These are phyloP conservation scores for Chaetomiaceae sp. DNA, from an alignment of 2,329 filamentous ascomycete species.

Conservation along the genomic window DNA sequence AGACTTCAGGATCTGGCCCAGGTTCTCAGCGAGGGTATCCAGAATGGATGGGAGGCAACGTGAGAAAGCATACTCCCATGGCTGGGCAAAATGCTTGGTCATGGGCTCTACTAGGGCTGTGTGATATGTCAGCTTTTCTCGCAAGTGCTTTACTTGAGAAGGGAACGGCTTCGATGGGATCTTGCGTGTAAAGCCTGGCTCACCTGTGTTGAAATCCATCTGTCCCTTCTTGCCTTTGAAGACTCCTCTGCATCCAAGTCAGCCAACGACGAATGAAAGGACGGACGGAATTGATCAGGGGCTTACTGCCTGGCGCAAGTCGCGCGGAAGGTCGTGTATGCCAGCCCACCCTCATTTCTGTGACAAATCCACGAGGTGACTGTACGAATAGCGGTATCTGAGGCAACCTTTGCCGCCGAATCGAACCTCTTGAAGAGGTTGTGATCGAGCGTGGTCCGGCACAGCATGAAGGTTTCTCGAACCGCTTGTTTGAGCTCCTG, in stretches of 20 bases:
- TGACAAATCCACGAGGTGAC: slow-evolving; percentile 29
- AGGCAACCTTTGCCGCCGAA: background rate
- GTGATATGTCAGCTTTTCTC: background rate
- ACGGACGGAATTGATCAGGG: slow-evolving; percentile 29
- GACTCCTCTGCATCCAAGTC: slow-evolving; percentile 35
- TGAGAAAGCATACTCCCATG: slow-evolving; percentile 31
- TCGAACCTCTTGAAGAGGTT: slow-evolving; percentile 6
- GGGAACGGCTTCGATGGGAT: background rate
- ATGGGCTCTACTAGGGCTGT: slow-evolving; percentile 17
- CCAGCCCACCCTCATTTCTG: slow-evolving; percentile 16
- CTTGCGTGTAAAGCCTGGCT: background rate
- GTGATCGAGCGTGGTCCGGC: background rate
- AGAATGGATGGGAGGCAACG: slow-evolving; percentile 23
- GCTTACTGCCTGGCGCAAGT: slow-evolving; percentile 47
- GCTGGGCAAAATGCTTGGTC: slow-evolving; percentile 12
- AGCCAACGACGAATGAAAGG: slow-evolving; percentile 36
- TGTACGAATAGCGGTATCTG: slow-evolving; percentile 24
- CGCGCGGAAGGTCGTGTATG: slow-evolving; percentile 26
- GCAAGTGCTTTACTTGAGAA: too few relatives aligned
- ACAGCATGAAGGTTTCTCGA: background rate
- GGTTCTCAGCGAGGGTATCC: slow-evolving; percentile 17
- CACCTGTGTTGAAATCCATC: slow-evolving; percentile 20
- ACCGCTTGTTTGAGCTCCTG: background rate
- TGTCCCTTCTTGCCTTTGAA: slow-evolving; percentile 10
- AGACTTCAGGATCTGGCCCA: slow-evolving; percentile 16